Percentiles rank a stretch among this genome's conserved stretches.
phyloP scores from a whole-genome alignment of 768 basidiomycete genomes.

The Hericium coralloides region DNA sequence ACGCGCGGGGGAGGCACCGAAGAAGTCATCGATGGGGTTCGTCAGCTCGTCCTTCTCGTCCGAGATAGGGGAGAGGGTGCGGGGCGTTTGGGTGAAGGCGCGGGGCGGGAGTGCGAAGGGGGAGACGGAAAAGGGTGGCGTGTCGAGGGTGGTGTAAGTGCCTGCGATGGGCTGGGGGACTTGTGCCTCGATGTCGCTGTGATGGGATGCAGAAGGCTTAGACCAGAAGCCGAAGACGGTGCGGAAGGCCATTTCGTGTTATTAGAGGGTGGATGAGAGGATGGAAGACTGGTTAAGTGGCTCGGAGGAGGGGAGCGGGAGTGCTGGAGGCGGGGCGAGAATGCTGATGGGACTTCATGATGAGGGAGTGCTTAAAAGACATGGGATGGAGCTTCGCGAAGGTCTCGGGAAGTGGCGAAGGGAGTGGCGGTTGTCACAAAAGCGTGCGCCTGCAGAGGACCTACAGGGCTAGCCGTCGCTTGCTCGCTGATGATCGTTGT shows the following conservation, averaged over 20 bases:
- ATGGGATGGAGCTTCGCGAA: too few species aligned
- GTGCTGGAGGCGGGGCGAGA: too few species aligned
- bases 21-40: slow-evolving; percentile 1
- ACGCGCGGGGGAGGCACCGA: not conserved
- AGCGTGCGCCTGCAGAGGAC: too few species aligned
- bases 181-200: not conserved
- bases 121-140: not conserved
- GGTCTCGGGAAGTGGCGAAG: too few species aligned
- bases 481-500: too few species aligned
- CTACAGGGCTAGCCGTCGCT: too few species aligned
- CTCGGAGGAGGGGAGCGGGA: too few species aligned
- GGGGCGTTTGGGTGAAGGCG: not conserved
- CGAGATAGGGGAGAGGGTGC: not conserved
- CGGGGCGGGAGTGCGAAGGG: not conserved
- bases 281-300: too few species aligned
- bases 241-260: not conserved
- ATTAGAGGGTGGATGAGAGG: not conserved
- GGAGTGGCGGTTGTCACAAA: too few species aligned
- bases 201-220: not conserved
- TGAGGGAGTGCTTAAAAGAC: too few species aligned
- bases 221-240: not conserved
- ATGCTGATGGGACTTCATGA: too few species aligned
- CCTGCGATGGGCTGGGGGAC: not conserved
- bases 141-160: not conserved
- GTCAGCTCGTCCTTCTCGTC: not conserved